Conservation (phyloP, 78 protist genomes). For the Bodo saltans region DNA sequence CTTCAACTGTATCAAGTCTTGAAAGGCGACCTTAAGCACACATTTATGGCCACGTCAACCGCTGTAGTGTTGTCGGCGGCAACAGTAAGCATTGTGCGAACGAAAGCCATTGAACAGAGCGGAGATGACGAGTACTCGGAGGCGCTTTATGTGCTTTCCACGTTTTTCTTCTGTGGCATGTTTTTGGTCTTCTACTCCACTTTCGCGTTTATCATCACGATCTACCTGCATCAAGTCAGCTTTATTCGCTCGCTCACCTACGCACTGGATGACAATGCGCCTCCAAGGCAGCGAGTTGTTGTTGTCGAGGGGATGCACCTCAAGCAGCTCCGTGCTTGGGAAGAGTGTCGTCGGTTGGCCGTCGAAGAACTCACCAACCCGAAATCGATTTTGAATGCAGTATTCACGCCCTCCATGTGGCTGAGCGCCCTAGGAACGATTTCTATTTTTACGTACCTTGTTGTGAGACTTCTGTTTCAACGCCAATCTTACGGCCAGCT, state of each 20-base stretch:
- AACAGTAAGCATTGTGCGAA: neutral
- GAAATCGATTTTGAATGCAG: neutral
- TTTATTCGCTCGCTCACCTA: neutral
- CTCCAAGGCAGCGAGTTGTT: too few species aligned
- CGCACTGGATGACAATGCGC: too few species aligned
- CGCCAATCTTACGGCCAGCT: neutral
- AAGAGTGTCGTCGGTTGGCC: neutral
- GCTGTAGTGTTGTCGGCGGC: neutral
- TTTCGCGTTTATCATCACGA: neutral
- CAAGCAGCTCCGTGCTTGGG: neutral
- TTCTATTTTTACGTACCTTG: neutral
- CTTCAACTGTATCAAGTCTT: neutral
- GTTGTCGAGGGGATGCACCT: too few species aligned
- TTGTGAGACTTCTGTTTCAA: neutral
- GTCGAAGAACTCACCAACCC: neutral
- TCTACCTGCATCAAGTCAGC: neutral
- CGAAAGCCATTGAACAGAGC: neutral
- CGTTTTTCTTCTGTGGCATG: neutral
- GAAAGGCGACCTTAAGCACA: neutral
- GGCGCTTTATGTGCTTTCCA: neutral
- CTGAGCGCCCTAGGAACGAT: neutral
- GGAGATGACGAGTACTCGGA: neutral
- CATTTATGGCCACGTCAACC: neutral
- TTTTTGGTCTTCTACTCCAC: neutral
- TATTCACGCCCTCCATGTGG: neutral